Conservation (phyloP, 2,329 filamentous ascomycete genomes). For the Venturia oleaginea region DNA sequence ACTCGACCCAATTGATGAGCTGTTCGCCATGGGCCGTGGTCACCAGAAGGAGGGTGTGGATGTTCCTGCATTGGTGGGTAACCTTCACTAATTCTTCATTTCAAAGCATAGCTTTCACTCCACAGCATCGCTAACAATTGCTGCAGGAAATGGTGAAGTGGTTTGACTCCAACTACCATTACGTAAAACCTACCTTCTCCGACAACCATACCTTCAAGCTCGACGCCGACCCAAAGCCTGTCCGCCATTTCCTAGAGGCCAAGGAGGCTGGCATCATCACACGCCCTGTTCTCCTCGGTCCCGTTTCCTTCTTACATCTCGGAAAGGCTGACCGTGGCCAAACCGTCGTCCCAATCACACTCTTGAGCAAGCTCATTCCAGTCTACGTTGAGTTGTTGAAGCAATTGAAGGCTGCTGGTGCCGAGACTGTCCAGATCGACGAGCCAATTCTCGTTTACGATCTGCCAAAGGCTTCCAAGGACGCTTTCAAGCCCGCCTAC, state of each 20-base stretch:
- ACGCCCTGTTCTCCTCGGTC: slow-evolving; percentile 88
- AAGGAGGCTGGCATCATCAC: slow-evolving; percentile 93
- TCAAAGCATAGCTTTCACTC: no score
- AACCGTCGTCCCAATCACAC: slow-evolving; percentile 83
- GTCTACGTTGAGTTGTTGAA: slow-evolving; percentile 88
- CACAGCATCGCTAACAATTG: slow-evolving; percentile 12
- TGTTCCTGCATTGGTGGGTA: slow-evolving; percentile 65
- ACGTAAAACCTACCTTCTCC: slow-evolving; percentile 97
- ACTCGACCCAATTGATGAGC: slow-evolving; percentile 84
- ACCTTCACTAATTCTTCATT: background rate
- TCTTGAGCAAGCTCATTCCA: slow-evolving; percentile 86
- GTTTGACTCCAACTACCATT: slow-evolving; percentile 99
- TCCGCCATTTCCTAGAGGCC: slow-evolving; percentile 89
- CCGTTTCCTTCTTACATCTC: slow-evolving; percentile 94
- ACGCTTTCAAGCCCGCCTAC: slow-evolving; percentile 95
- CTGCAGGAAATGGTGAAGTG: slow-evolving; percentile 95
- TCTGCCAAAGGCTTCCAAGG: slow-evolving; percentile 80
- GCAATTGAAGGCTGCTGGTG: slow-evolving; percentile 92
- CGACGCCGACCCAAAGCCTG: slow-evolving; percentile 77
- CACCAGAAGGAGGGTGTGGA: slow-evolving; percentile 93
- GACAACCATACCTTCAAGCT: slow-evolving; percentile 96
- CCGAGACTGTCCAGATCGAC: slow-evolving; percentile 94
- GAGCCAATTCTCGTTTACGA: slow-evolving; percentile 97
- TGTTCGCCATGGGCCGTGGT: slow-evolving; percentile 99
- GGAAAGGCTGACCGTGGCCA: slow-evolving; percentile 97